Percentiles rank a stretch among this genome's conserved stretches.
Conservation (phyloP, 257 asterid species). For the Pogostemon cablin region DNA sequence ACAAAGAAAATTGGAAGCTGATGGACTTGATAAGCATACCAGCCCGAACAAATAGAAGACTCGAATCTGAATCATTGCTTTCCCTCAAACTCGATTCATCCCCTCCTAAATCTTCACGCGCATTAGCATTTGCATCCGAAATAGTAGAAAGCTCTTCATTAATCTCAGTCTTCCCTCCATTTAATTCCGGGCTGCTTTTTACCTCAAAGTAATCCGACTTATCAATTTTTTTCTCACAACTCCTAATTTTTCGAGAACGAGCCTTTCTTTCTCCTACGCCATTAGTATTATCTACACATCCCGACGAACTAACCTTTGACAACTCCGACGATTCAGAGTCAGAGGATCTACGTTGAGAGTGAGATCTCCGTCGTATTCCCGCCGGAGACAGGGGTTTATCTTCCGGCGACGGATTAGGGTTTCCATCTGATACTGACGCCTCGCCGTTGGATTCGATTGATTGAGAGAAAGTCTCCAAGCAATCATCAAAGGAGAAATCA, state of each 20-base stretch:
- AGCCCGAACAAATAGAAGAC: conserved; percentile 45
- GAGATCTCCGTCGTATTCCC: conserved; percentile 47
- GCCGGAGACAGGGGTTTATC: conserved; percentile 34
- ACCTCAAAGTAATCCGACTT: conserved; percentile 19
- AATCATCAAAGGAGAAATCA: conserved; percentile 56
- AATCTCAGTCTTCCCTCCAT: conserved; percentile 35
- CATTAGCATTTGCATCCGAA: conserved; percentile 34
- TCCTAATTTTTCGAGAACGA: conserved; percentile 38
- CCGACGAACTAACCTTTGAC: conserved; percentile 36
- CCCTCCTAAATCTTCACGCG: conserved; percentile 29
- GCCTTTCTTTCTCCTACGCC: conserved; percentile 34
- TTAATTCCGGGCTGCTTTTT: conserved; percentile 30
- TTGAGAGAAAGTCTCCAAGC: conserved; percentile 39
- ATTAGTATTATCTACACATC: conserved; percentile 32
- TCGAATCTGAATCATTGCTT: conserved; percentile 41
- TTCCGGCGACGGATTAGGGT: conserved; percentile 32
- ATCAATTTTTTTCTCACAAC: conserved; percentile 34
- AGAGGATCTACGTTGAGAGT: conserved; percentile 26
- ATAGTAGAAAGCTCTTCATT: conserved; percentile 39
- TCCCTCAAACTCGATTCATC: conserved; percentile 46
- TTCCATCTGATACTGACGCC: conserved; percentile 33
- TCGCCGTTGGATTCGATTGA: conserved; percentile 33
- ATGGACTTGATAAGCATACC: conserved; percentile 58
- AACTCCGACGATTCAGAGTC: conserved; percentile 33
- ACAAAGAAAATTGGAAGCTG: conserved; percentile 54